phyloP scores from a whole-genome alignment of 163 green algal genomes.

The Scenedesmus sp. region DNA sequence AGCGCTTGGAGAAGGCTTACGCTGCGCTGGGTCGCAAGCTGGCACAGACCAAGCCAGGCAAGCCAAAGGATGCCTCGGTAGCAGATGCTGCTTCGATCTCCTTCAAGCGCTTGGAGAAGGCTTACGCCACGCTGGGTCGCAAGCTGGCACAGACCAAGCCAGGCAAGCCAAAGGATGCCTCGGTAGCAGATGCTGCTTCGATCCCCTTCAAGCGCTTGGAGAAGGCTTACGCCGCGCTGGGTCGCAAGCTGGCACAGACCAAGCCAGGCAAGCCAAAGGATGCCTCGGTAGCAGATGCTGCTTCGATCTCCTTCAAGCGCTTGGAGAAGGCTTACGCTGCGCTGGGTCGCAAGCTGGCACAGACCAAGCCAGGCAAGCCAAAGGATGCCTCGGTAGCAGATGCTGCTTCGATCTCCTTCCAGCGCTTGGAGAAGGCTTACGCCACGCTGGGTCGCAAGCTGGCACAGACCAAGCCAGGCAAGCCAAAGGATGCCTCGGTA shows the following conservation, averaged over 20 bases:
- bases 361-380: constrained; percentile 2
- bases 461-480: neutral
- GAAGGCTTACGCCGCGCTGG: neutral
- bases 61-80: neutral
- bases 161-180: neutral
- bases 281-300: neutral
- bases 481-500: neutral
- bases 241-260: neutral
- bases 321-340: neutral
- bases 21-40: neutral
- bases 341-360: neutral
- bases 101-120: neutral
- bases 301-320: neutral
- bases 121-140: neutral
- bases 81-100: neutral
- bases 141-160: neutral
- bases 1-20: neutral
- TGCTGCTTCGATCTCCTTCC: neutral
- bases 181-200: neutral
- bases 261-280: neutral
- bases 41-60: neutral
- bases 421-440: neutral
- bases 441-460: neutral
- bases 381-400: neutral
- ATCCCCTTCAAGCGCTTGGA: neutral